Conservation (phyloP, 2,329 filamentous ascomycete genomes). For the Arthroderma uncinatum region DNA sequence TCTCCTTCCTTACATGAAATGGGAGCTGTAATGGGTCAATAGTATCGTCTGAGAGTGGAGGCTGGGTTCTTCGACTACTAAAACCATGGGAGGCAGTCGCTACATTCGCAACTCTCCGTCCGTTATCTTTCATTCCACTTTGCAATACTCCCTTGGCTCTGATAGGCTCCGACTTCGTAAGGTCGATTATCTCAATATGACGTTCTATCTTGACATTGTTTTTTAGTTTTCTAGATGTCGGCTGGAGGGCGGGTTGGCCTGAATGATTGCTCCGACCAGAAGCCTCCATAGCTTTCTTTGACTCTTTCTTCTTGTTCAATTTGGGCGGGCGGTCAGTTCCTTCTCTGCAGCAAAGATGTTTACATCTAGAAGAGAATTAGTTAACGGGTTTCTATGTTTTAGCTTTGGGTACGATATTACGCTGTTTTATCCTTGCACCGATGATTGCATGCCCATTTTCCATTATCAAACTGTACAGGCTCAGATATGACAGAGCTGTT, state of each 20-base stretch:
- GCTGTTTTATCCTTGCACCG: constrained; percentile 49
- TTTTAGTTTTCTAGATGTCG: background rate
- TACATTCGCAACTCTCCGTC: background rate
- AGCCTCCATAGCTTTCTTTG: background rate
- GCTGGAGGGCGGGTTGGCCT: background rate
- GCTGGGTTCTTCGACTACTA: background rate
- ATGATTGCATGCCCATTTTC: constrained; percentile 65
- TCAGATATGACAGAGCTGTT: constrained; percentile 12
- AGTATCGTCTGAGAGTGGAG: background rate
- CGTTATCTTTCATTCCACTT: background rate
- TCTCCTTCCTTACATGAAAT: background rate
- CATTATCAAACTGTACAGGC: constrained; percentile 51
- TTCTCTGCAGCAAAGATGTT: constrained; percentile 61
- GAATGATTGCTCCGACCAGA: background rate
- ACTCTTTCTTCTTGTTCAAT: constrained; percentile 22
- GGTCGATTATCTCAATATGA: constrained; percentile 14
- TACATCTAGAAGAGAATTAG: constrained; percentile 41
- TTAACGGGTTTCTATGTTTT: constrained; percentile 23
- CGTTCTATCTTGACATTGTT: background rate
- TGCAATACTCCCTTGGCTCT: constrained; percentile 6
- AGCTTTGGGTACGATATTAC: constrained; percentile 21
- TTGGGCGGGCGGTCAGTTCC: constrained; percentile 55
- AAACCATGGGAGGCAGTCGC: background rate
- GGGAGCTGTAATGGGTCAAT: background rate
- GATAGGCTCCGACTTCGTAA: constrained; percentile 7